Evolutionary conservation across 208 protist genomes (phyloP).

Genomic region (Pavlovales sp.): DNA sequence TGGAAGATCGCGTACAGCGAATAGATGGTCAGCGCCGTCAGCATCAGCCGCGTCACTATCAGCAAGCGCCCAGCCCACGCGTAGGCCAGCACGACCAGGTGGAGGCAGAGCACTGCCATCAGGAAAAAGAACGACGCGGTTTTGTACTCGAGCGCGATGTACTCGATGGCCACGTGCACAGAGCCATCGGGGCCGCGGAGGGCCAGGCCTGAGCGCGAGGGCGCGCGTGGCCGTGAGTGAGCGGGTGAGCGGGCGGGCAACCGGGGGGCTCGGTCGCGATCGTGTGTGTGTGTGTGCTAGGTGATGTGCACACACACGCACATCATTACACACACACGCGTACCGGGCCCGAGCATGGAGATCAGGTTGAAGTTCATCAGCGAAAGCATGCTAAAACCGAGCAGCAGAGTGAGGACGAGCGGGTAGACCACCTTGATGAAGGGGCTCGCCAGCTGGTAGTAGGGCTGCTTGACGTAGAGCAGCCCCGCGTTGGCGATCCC

Average conservation of each 20-base stretch:
- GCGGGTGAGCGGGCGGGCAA: no score
- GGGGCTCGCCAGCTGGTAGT: not conserved
- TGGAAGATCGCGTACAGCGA: no score
- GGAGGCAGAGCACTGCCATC: not conserved
- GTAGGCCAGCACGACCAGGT: not conserved
- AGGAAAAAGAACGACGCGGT: not conserved
- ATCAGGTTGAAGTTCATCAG: not conserved
- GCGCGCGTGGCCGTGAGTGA: no score
- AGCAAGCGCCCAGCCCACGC: no score
- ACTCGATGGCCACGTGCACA: not conserved
- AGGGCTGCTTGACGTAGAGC: not conserved
- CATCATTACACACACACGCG: no score
- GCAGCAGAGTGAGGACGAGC: not conserved
- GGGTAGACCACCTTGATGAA: not conserved
- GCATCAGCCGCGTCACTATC: no score
- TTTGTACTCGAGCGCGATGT: conserved; percentile 18
- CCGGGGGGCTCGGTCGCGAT: no score
- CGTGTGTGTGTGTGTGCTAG: no score
- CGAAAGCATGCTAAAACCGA: not conserved
- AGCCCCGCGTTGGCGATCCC: not conserved
- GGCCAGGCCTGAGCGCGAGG: conserved; percentile 21
- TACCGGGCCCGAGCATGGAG: not conserved
- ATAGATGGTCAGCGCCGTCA: no score
- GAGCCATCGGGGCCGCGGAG: conserved; percentile 21
- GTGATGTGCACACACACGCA: no score